These are phyloP conservation scores for Prosopis cineraria DNA, from an alignment of 306 rosid genomes.

Conservation along the genomic window DNA sequence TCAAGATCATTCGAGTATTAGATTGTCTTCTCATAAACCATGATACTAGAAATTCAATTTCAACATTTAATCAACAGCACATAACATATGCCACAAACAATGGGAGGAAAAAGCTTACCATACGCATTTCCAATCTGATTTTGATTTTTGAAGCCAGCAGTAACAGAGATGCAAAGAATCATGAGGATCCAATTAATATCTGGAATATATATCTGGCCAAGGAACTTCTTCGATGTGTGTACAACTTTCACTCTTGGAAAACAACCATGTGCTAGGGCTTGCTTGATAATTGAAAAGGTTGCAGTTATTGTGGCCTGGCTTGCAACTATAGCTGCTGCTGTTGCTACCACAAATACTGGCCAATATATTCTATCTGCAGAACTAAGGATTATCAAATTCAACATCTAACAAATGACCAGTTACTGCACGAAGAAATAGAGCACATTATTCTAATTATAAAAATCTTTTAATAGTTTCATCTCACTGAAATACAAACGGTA, in stretches of 20 bases:
- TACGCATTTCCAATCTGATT: constrained; percentile 94
- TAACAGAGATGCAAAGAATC: constrained; percentile 91
- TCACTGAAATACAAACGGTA: neutral
- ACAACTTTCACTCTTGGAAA: constrained; percentile 97
- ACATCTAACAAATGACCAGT: constrained; percentile 24
- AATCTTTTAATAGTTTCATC: neutral
- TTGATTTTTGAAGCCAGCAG: constrained; percentile 90
- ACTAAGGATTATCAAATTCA: constrained; percentile 35
- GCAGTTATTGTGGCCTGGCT: constrained; percentile 95
- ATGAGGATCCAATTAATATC: constrained; percentile 95
- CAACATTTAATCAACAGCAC: neutral
- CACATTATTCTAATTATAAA: constrained; percentile 14
- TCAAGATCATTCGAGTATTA: neutral
- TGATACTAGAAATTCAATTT: neutral
- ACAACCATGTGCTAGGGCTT: constrained; percentile 94
- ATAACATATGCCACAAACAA: constrained; percentile 10
- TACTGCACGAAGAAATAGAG: constrained; percentile 10
- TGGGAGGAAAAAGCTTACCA: constrained; percentile 52
- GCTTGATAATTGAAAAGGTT: constrained; percentile 90
- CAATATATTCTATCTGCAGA: constrained; percentile 74
- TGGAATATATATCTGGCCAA: constrained; percentile 84
- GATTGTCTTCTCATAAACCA: constrained; percentile 20
- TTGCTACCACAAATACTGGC: constrained; percentile 92
- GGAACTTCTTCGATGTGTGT: constrained; percentile 78
- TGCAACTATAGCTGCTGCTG: constrained; percentile 94